Conservation (phyloP, 495 filamentous ascomycete species). For the Daldinia grandis region DNA sequence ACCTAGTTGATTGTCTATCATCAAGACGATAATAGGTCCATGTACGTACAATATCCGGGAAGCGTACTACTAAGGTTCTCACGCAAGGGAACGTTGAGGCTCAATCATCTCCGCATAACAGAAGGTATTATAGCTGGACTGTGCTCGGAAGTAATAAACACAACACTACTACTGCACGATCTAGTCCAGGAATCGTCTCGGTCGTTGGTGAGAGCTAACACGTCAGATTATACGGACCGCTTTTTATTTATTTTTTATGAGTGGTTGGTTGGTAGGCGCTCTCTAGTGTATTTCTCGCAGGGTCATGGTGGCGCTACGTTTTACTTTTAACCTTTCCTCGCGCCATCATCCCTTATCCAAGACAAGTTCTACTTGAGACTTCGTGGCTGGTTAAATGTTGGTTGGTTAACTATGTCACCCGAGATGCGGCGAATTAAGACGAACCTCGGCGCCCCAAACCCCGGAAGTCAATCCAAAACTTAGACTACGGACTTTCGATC, state of each 20-base stretch:
- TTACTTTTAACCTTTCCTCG: constrained; percentile 4
- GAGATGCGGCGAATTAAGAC: constrained; percentile 1
- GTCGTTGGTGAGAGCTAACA: constrained; percentile 19
- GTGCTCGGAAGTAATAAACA: constrained; percentile 16
- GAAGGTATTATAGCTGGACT: constrained; percentile 17
- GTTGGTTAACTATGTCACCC: not conserved
- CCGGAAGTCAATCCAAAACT: constrained; percentile 1
- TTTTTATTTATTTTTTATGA: not conserved
- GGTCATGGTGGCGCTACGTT: constrained; percentile 1
- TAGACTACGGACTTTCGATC: constrained; percentile 12
- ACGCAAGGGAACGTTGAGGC: constrained; percentile 40
- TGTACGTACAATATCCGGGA: not conserved
- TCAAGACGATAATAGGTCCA: not conserved
- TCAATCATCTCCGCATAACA: constrained; percentile 30
- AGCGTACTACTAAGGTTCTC: constrained; percentile 2
- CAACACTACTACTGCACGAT: not conserved
- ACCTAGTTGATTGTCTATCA: not conserved
- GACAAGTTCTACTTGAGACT: constrained; percentile 3
- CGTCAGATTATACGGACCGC: constrained; percentile 20
- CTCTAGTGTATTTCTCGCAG: not conserved
- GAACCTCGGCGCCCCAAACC: not conserved
- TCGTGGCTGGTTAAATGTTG: not conserved
- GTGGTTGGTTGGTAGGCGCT: constrained; percentile 14
- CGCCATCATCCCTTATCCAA: constrained; percentile 9
- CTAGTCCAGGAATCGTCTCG: not conserved